phyloP scores from a whole-genome alignment of 2,329 filamentous ascomycete genomes.

The Aureobasidium sp. region DNA sequence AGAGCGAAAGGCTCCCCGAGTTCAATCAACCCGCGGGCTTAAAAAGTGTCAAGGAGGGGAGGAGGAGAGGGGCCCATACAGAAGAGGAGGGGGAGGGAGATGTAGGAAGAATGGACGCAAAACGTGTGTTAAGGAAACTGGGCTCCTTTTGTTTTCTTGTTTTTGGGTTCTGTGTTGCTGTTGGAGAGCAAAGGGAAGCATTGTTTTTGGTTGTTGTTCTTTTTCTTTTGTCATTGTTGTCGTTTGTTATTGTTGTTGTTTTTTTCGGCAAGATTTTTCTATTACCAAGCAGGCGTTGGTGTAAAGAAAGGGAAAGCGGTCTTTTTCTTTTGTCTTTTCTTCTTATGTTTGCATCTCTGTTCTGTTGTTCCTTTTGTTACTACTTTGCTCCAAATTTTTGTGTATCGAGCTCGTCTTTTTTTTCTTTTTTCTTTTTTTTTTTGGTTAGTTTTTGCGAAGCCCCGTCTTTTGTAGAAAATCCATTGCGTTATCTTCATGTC shows the following conservation, averaged over 20 bases:
- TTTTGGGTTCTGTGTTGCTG: not conserved
- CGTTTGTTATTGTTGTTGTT: too few relatives aligned
- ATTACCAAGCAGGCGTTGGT: not conserved
- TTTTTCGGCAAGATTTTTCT: too few relatives aligned
- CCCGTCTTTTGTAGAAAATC: too few relatives aligned
- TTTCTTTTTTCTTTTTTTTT: not conserved
- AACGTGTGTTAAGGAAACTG: not conserved
- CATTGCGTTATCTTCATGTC: too few relatives aligned
- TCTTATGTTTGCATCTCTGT: not conserved
- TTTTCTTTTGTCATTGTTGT: not conserved
- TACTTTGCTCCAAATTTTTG: not conserved
- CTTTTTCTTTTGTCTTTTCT: not conserved
- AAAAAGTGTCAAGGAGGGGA: not conserved
- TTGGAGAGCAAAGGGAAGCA: not conserved
- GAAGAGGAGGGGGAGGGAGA: too few relatives aligned
- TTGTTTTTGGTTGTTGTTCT: not conserved
- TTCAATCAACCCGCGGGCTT: too few relatives aligned
- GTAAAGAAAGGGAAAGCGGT: constrained; percentile 1
- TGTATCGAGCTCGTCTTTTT: not conserved
- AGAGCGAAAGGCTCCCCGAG: too few relatives aligned
- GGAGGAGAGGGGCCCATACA: too few relatives aligned
- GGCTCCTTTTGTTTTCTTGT: not conserved
- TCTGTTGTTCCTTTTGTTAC: not conserved
- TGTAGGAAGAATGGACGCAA: not conserved
- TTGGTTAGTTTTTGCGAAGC: not conserved